phyloP scores from a whole-genome alignment of 2,329 filamentous ascomycete species.

The Curvularia sp. region DNA sequence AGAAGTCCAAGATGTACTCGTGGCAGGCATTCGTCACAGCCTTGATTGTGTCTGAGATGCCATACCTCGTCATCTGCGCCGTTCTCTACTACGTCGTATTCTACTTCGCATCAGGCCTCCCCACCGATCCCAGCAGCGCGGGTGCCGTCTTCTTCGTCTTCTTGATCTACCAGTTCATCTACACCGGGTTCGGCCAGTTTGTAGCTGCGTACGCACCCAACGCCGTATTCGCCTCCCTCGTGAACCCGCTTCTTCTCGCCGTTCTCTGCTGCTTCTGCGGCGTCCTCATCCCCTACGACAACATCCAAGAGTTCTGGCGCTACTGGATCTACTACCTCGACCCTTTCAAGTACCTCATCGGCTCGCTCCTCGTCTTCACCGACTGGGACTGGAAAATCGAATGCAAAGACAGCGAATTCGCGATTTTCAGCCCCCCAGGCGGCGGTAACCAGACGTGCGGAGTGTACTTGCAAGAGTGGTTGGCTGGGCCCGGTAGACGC shows the following conservation, averaged over 20 bases:
- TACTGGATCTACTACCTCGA: conserved; percentile 54
- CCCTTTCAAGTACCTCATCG: conserved; percentile 55
- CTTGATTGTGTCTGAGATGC: conserved; percentile 73
- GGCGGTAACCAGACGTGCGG: conserved; percentile 59
- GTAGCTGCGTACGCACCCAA: conserved; percentile 56
- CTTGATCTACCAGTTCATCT: conserved; percentile 72
- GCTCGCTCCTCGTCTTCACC: conserved; percentile 50
- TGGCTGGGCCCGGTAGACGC: conserved; percentile 27
- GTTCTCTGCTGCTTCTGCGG: conserved; percentile 39
- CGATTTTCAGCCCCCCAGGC: conserved; percentile 57
- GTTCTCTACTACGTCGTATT: conserved; percentile 69
- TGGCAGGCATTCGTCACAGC: conserved; percentile 75
- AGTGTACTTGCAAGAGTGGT: conserved; percentile 54
- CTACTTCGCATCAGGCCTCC: conserved; percentile 63
- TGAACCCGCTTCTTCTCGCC: conserved; percentile 35
- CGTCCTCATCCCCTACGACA: conserved; percentile 69
- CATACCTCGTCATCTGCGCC: conserved; percentile 67
- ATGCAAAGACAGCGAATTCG: conserved; percentile 48
- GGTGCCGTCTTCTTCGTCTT: conserved; percentile 54
- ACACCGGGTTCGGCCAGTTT: conserved; percentile 62
- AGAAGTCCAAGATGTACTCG: conserved; percentile 72
- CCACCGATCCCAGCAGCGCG: conserved; percentile 58
- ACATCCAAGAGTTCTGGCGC: conserved; percentile 74
- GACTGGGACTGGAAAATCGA: conserved; percentile 52
- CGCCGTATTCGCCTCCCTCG: conserved; percentile 62